Conservation (phyloP, 1,139 yeast species). For the Protomyces gravidus region DNA sequence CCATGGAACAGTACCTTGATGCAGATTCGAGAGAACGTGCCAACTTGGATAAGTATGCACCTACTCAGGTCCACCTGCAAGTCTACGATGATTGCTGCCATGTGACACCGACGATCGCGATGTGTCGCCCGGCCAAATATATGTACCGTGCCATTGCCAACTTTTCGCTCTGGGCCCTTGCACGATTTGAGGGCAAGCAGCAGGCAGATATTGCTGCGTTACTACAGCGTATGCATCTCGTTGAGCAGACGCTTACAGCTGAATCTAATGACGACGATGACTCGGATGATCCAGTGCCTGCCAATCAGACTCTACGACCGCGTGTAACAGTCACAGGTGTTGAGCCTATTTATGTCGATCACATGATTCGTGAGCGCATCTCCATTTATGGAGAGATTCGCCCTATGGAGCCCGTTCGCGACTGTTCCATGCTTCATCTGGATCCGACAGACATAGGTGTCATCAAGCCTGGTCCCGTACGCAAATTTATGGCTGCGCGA, state of each 20-base stretch:
- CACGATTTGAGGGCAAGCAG: conserved; percentile 13
- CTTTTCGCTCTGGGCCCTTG: conserved; percentile 27
- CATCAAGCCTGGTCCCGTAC: conserved; percentile 26
- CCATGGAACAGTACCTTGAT: conserved; percentile 17
- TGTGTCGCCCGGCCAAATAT: conserved; percentile 25
- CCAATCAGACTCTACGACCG: not conserved
- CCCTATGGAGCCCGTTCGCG: conserved; percentile 25
- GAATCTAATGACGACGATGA: not conserved
- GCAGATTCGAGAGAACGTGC: conserved; percentile 14
- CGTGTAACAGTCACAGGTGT: conserved; percentile 21
- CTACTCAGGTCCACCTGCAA: conserved; percentile 25
- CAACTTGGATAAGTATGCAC: conserved; percentile 9
- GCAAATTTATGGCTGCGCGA: conserved; percentile 24
- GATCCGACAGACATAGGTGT: conserved; percentile 22
- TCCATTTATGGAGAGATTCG: conserved; percentile 17
- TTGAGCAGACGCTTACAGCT: not conserved
- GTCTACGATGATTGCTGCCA: conserved; percentile 30
- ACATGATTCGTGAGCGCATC: conserved; percentile 29
- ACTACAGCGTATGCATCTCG: not conserved
- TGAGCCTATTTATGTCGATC: conserved; percentile 18
- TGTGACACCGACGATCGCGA: conserved; percentile 29
- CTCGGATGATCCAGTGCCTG: conserved; percentile 2
- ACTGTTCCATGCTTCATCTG: conserved; percentile 7
- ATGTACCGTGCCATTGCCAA: conserved; percentile 29
- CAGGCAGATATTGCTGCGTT: conserved; percentile 12